Evolutionary conservation across 2,329 filamentous ascomycete genomes (phyloP).

Genomic region (Chalaropsis thielavioides): DNA sequence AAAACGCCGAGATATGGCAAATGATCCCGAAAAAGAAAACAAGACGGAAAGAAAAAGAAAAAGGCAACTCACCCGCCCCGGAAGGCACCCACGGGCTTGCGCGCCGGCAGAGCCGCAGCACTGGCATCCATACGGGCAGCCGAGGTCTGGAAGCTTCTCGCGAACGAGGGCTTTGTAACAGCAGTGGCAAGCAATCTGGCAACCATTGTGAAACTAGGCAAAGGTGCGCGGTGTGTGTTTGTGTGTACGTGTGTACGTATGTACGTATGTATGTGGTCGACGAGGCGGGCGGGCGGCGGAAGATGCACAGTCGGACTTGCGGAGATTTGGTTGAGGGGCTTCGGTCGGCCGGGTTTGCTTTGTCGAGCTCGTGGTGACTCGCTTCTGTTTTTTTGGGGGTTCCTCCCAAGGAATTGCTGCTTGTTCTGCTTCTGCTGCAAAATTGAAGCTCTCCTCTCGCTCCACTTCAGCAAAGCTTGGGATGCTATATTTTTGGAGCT

Average conservation of each 20-base stretch:
- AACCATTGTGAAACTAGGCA: conserved; percentile 12
- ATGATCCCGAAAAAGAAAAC: neutral
- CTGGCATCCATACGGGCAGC: conserved; percentile 30
- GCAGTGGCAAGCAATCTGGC: conserved; percentile 21
- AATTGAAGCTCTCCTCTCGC: conserved; percentile 10
- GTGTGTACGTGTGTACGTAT: too few species aligned
- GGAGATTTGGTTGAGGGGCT: neutral
- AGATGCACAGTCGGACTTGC: neutral
- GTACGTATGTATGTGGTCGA: neutral
- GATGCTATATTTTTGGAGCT: neutral
- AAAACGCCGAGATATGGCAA: neutral
- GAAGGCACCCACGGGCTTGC: conserved; percentile 46
- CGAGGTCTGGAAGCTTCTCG: conserved; percentile 38
- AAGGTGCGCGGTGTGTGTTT: too few species aligned
- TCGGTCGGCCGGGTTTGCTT: neutral
- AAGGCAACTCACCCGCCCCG: conserved; percentile 40
- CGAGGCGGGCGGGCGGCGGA: neutral
- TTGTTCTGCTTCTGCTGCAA: neutral
- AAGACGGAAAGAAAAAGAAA: neutral
- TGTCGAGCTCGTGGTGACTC: neutral
- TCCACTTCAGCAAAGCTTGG: neutral
- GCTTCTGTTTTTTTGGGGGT: neutral
- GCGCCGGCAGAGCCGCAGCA: conserved; percentile 37
- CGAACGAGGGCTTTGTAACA: conserved; percentile 19
- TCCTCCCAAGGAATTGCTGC: neutral